Percentiles rank a stretch among this genome's conserved stretches.
Conservation (phyloP, 352 stramenopile species). For the Detonula confervacea region DNA sequence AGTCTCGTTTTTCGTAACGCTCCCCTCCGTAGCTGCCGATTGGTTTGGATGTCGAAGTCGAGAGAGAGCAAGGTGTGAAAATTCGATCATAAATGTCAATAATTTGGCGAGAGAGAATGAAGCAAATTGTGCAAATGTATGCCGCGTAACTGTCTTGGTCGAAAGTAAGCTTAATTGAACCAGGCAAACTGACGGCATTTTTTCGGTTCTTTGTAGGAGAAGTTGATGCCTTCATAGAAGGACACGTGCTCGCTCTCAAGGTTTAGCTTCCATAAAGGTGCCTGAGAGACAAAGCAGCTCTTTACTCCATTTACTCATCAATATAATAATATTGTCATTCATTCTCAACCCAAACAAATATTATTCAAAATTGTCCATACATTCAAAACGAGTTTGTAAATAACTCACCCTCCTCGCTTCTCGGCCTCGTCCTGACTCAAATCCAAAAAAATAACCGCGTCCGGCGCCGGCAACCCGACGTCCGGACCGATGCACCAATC, state of each 20-base stretch:
- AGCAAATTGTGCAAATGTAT: constrained; percentile 35
- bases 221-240: constrained; percentile 9
- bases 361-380: too few relatives aligned
- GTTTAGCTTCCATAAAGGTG: too few relatives aligned
- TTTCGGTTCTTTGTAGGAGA: constrained; percentile 40
- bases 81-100: too few relatives aligned
- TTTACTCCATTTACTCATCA: too few relatives aligned
- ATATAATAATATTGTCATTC: too few relatives aligned
- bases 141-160: constrained; percentile 79
- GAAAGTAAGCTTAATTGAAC: constrained; percentile 64
- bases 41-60: too few relatives aligned
- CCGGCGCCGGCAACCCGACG: constrained; percentile 94
- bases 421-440: constrained; percentile 91
- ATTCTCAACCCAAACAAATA: too few relatives aligned
- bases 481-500: constrained; percentile 98
- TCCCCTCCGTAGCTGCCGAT: constrained; percentile 76
- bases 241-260: too few relatives aligned
- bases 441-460: constrained; percentile 98
- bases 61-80: too few relatives aligned
- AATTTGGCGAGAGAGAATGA: constrained; percentile 14
- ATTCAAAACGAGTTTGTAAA: too few relatives aligned
- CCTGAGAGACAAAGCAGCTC: too few relatives aligned
- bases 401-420: constrained; percentile 89
- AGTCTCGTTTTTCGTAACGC: constrained; percentile 82
- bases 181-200: constrained; percentile 63